These are phyloP conservation scores for Talinum fruticosum DNA, from an alignment of 148 eudicot species.

Conservation along the genomic window DNA sequence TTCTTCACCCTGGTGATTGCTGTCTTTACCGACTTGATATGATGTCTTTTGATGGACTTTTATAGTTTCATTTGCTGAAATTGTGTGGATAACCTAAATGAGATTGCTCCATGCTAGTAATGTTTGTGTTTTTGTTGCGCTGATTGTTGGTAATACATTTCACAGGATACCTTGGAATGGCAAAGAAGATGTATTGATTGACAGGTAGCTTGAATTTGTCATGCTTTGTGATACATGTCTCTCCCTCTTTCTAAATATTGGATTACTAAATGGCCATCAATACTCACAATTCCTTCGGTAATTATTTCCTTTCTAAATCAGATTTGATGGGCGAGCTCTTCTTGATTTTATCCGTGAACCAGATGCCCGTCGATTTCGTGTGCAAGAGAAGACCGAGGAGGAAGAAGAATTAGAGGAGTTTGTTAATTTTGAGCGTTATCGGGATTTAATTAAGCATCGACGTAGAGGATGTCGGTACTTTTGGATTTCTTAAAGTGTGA, in stretches of 20 bases:
- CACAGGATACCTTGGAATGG: constrained; percentile 99
- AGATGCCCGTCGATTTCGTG: constrained; percentile 58
- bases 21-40: background rate
- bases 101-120: background rate
- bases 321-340: constrained; percentile 99
- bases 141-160: constrained; percentile 15
- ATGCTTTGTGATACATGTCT: background rate
- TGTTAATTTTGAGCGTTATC: constrained; percentile 99
- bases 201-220: constrained; percentile 50
- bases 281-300: background rate
- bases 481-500: constrained; percentile 46
- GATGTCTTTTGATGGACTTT: background rate
- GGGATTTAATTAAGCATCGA: constrained; percentile 99
- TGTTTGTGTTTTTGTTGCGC: background rate
- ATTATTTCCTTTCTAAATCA: constrained; percentile 25
- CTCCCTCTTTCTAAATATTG: background rate
- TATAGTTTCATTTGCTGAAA: constrained; percentile 1
- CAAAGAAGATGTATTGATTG: constrained; percentile 81
- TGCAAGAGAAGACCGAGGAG: constrained; percentile 81
- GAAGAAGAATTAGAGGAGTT: constrained; percentile 97
- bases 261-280: background rate
- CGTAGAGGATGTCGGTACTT: constrained; percentile 99
- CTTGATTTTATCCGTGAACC: constrained; percentile 96
- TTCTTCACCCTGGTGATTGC: background rate
- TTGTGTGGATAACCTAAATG: background rate